These are phyloP conservation scores for Daldinia bambusicola DNA, from an alignment of 495 filamentous ascomycete genomes.

Conservation along the genomic window DNA sequence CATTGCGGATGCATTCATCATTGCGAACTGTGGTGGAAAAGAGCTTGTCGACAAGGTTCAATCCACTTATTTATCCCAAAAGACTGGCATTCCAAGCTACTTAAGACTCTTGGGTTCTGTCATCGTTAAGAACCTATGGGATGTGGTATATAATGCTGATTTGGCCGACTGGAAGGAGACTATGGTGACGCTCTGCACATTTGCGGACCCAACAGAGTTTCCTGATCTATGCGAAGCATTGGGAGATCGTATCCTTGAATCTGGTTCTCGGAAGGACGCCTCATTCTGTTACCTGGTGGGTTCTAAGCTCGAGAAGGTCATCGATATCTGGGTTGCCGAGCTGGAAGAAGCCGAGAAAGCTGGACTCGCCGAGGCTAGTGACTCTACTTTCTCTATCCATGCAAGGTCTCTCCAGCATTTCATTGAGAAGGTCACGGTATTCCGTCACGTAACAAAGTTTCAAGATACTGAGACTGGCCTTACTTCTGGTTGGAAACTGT, in stretches of 20 bases:
- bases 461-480: slow-evolving; percentile 76
- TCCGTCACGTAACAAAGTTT: slow-evolving; percentile 94
- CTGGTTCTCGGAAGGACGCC: slow-evolving; percentile 80
- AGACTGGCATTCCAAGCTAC: slow-evolving; percentile 86
- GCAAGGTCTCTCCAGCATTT: slow-evolving; percentile 88
- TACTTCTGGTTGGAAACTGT: slow-evolving; percentile 87
- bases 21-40: slow-evolving; percentile 95
- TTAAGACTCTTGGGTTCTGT: slow-evolving; percentile 89
- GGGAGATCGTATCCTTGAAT: slow-evolving; percentile 88
- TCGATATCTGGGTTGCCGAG: slow-evolving; percentile 91
- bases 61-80: slow-evolving; percentile 86
- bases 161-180: slow-evolving; percentile 94
- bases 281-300: slow-evolving; percentile 96
- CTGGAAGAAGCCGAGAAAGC: slow-evolving; percentile 82
- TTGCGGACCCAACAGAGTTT: slow-evolving; percentile 89
- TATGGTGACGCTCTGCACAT: slow-evolving; percentile 94
- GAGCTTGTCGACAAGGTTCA: slow-evolving; percentile 95
- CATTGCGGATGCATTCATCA: slow-evolving; percentile 96
- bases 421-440: slow-evolving; percentile 98
- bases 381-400: slow-evolving; percentile 90
- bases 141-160: slow-evolving; percentile 96
- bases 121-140: slow-evolving; percentile 97
- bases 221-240: slow-evolving; percentile 95
- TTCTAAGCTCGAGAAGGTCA: slow-evolving; percentile 96
- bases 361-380: slow-evolving; percentile 72